Evolutionary conservation across 169 alveolate genomes (phyloP).

Genomic region (Cryptosporidium ryanae): DNA sequence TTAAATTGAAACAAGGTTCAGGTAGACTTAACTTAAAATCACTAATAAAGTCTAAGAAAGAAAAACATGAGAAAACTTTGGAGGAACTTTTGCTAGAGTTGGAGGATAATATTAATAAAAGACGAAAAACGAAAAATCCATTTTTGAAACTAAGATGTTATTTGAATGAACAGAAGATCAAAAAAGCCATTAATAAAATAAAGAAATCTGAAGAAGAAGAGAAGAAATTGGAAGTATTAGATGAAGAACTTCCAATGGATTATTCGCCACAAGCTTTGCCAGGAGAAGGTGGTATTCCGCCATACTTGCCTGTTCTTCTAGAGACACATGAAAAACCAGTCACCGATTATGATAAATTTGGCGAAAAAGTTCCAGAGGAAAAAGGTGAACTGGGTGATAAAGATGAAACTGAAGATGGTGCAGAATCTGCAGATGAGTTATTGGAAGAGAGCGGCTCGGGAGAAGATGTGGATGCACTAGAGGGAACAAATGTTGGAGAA

Average conservation of each 20-base stretch:
- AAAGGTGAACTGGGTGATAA: not conserved
- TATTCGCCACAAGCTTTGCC: constrained; percentile 41
- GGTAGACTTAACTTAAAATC: not conserved
- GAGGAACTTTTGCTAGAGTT: not conserved
- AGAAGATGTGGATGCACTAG: not conserved
- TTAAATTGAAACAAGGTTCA: not conserved
- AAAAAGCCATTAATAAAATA: not conserved
- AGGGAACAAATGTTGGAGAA: not conserved
- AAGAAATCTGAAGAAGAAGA: constrained; percentile 6
- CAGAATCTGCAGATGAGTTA: not conserved
- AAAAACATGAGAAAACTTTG: not conserved
- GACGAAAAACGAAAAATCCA: constrained; percentile 48
- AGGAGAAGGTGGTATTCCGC: constrained; percentile 11
- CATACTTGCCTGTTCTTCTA: constrained; percentile 6
- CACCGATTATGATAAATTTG: not conserved
- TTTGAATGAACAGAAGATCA: not conserved
- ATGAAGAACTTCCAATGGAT: constrained; percentile 60
- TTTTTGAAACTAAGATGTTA: constrained; percentile 18
- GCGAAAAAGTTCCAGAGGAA: too few species aligned
- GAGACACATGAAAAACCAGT: constrained; percentile 8
- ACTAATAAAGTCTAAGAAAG: not conserved
- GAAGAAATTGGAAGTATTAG: constrained; percentile 13
- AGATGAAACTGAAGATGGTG: not conserved
- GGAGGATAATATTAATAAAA: constrained; percentile 3
- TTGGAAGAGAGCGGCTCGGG: not conserved